Percentiles rank a stretch among this genome's conserved stretches.
These are phyloP conservation scores for Gaeumannomyces sp. DNA, from an alignment of 2,329 filamentous ascomycete genomes.

Conservation along the genomic window DNA sequence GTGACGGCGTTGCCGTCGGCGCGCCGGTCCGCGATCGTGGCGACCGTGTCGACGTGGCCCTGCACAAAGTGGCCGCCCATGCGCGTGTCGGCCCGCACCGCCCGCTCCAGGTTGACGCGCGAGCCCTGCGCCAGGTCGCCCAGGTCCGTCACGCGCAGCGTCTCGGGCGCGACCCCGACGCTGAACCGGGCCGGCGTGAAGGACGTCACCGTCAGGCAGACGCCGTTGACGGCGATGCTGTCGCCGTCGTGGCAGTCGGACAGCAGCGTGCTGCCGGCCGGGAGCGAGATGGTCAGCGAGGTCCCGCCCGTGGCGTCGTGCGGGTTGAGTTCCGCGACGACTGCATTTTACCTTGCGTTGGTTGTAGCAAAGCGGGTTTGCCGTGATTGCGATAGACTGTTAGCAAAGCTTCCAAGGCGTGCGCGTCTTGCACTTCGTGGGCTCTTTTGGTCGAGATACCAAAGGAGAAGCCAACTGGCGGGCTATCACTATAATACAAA, in stretches of 20 bases:
- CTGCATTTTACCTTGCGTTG: conserved; percentile 37
- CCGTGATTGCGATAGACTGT: conserved; percentile 7
- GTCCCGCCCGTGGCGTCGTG: conserved; percentile 83
- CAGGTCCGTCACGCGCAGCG: conserved; percentile 92
- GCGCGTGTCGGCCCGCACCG: conserved; percentile 81
- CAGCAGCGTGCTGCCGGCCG: conserved; percentile 64
- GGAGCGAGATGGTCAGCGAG: conserved; percentile 76
- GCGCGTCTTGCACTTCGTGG: too few relatives aligned
- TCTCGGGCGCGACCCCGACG: conserved; percentile 92
- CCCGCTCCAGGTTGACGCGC: conserved; percentile 86
- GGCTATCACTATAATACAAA: too few relatives aligned
- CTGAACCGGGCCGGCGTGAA: conserved; percentile 61
- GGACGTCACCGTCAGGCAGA: conserved; percentile 80
- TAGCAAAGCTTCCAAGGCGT: background rate
- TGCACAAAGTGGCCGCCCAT: conserved; percentile 99
- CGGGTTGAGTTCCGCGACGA: conserved; percentile 72
- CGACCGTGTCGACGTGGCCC: conserved; percentile 90
- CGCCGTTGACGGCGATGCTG: conserved; percentile 92
- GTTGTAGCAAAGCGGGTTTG: background rate
- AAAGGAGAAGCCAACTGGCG: too few relatives aligned
- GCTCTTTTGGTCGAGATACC: too few relatives aligned
- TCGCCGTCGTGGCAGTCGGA: conserved; percentile 81
- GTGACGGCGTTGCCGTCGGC: conserved; percentile 88
- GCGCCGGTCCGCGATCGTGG: conserved; percentile 63
- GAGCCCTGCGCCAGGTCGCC: conserved; percentile 61